Evolutionary conservation across 208 protist genomes (phyloP).

Genomic region (Crithidia thermophila): DNA sequence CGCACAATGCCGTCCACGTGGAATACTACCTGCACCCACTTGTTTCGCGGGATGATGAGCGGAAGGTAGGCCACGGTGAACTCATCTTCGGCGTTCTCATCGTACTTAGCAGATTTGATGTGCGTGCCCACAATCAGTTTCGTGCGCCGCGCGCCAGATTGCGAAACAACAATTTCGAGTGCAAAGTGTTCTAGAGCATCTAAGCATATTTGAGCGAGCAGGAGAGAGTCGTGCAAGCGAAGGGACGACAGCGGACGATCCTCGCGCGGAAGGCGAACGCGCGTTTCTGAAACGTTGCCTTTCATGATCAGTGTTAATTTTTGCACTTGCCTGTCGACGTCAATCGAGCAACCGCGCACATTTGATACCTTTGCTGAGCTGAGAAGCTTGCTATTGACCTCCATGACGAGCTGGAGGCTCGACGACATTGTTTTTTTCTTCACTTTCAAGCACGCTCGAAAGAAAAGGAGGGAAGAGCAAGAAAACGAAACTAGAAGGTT

Average conservation of each 20-base stretch:
- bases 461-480: neutral
- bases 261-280: slow-evolving; percentile 74
- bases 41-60: slow-evolving; percentile 73
- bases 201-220: slow-evolving; percentile 63
- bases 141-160: slow-evolving; percentile 42
- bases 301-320: slow-evolving; percentile 57
- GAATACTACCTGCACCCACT: slow-evolving; percentile 89
- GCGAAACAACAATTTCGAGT: slow-evolving; percentile 59
- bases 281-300: slow-evolving; percentile 42
- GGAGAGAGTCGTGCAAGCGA: slow-evolving; percentile 43
- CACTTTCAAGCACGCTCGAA: no score
- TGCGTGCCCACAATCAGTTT: slow-evolving; percentile 77
- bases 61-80: slow-evolving; percentile 57
- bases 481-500: neutral
- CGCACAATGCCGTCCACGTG: slow-evolving; percentile 73
- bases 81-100: slow-evolving; percentile 31
- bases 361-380: slow-evolving; percentile 52
- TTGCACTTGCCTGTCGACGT: slow-evolving; percentile 54
- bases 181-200: slow-evolving; percentile 62
- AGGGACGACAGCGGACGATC: slow-evolving; percentile 52
- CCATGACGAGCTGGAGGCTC: slow-evolving; percentile 32
- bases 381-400: slow-evolving; percentile 38
- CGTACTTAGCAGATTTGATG: slow-evolving; percentile 49
- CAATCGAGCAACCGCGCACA: slow-evolving; percentile 51
- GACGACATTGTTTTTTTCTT: neutral